Evolutionary conservation across 345 rosid genomes (phyloP), one percentile per base, ranked within the genome.

Genomic region (Gossypium raimondii): DNA sequence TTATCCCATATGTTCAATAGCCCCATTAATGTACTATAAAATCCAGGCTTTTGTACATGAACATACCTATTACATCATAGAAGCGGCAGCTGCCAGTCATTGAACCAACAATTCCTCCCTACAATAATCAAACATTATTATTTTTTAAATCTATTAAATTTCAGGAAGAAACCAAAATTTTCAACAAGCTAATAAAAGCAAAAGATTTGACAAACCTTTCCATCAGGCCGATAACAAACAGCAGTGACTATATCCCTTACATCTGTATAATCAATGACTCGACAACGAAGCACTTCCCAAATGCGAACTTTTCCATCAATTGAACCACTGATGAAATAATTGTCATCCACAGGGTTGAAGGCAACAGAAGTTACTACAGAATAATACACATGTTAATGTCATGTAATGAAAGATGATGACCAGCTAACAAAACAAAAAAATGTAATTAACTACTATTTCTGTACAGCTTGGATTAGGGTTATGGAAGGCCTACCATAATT

Each of bases 21-120:
- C 7, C 41, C 7, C 41, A 34, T 34, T 34, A 34, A 5, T 34
- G 41, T 34, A 22, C 2, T 18, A 66, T 3, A 44, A 66, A 63
- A 4, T 9, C 41, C 41, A 5, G n/a, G 34, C 53, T 6, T 44
- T 20, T 22, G 47, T 6, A 20, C 34, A 45, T 52, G 44, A 73
- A 59, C 84, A 76, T 85, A 89, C 93, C 93, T 73, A 77, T 67
- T 24, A 87, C 79, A 68, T 78, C 79, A 62, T 84, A 86, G 71
- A 89, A 84, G 61, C 18, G 53, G 77, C 91, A 89, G 75, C 80
- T 82, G 58, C 93, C 90, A 4, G 70, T 72, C 87, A 87, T 76
- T 9, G 89, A 76, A 73, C 93, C 93, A 64, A 89, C 87, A 48
- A 86, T 78, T 60, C 80, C 91, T 77, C 87, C 86, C 89, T 89